phyloP scores from a whole-genome alignment of 805 yeast species.

The Gaillardinia entomophila region DNA sequence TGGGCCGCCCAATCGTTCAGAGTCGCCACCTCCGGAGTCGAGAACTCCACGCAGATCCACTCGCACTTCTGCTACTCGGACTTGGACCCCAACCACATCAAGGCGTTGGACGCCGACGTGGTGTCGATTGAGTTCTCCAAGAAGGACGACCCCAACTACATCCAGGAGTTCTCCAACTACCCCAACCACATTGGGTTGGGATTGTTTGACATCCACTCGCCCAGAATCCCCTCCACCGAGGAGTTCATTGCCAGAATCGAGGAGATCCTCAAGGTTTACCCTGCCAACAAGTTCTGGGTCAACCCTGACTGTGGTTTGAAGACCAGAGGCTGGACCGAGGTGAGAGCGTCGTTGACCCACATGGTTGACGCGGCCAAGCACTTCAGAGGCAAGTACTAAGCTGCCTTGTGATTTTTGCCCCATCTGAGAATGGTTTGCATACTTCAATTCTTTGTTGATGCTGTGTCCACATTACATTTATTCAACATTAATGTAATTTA shows the following conservation, averaged over 20 bases:
- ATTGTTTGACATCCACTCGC: constrained; percentile 98
- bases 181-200: constrained; percentile 99
- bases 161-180: constrained; percentile 94
- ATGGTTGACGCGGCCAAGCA: constrained; percentile 99
- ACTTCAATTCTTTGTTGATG: constrained; percentile 40
- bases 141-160: constrained; percentile 98
- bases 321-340: constrained; percentile 99
- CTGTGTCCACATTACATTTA: constrained; percentile 38
- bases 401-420: constrained; percentile 1
- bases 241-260: constrained; percentile 92
- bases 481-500: constrained; percentile 45
- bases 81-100: constrained; percentile 98
- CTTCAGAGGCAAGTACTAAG: constrained; percentile 50
- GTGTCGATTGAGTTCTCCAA: constrained; percentile 99
- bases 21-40: constrained; percentile 98
- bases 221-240: constrained; percentile 97
- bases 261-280: constrained; percentile 94
- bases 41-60: constrained; percentile 94
- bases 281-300: constrained; percentile 98
- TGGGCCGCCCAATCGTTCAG: constrained; percentile 99
- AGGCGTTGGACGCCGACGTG: constrained; percentile 99
- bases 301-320: constrained; percentile 99
- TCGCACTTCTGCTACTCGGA: constrained; percentile 99
- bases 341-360: constrained; percentile 88
- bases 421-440: constrained; percentile 17